Evolutionary conservation across 148 eudicot genomes (phyloP).

Genomic region (Vaccinium myrtillus): DNA sequence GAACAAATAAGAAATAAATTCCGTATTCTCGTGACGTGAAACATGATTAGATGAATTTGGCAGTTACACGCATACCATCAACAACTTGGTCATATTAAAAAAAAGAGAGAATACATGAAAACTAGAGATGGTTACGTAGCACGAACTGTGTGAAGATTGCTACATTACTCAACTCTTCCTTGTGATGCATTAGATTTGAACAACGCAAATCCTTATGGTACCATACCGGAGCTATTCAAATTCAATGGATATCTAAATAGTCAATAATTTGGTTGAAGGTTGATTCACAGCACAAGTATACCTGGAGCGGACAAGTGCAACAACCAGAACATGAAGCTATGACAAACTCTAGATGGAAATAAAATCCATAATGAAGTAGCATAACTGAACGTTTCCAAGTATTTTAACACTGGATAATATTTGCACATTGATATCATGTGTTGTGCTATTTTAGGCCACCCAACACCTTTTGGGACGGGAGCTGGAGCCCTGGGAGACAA

Average conservation of each 20-base stretch:
- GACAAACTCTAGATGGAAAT: too few species aligned
- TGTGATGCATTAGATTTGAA: not conserved
- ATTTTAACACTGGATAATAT: not conserved
- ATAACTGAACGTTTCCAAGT: not conserved
- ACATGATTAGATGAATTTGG: too few species aligned
- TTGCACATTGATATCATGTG: not conserved
- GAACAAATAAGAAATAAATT: too few species aligned
- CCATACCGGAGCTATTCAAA: not conserved
- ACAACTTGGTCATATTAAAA: too few species aligned
- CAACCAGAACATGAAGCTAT: not conserved
- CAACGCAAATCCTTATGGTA: not conserved
- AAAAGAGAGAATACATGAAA: not conserved
- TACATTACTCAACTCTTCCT: not conserved
- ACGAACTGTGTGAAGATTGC: not conserved
- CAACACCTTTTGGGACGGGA: constrained; percentile 75
- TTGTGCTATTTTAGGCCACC: constrained; percentile 42
- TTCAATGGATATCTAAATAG: not conserved
- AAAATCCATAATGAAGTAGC: constrained; percentile 1
- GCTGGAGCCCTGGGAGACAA: constrained; percentile 94
- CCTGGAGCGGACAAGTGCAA: not conserved
- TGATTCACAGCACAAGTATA: not conserved
- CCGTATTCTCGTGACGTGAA: too few species aligned
- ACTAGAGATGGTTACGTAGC: not conserved
- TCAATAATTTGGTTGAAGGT: not conserved
- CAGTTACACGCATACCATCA: too few species aligned